Conservation (phyloP, 2,329 filamentous ascomycete genomes). For the Diaporthe humulicola region DNA sequence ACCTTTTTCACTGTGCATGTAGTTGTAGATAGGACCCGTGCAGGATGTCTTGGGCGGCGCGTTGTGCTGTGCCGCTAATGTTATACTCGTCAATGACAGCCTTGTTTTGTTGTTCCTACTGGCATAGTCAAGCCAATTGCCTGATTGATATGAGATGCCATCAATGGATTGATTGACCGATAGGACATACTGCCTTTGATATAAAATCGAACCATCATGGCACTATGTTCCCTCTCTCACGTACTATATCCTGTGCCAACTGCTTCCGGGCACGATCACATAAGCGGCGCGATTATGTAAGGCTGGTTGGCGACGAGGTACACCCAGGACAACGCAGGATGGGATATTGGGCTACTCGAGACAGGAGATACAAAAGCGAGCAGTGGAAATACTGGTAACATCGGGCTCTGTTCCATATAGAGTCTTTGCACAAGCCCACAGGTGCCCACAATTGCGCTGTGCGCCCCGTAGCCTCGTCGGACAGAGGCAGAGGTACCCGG, state of each 20-base stretch:
- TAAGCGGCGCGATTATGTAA: constrained; percentile 29
- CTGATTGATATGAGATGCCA: not conserved
- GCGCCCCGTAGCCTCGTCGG: constrained; percentile 12
- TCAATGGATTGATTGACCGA: not conserved
- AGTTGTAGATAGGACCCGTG: not conserved
- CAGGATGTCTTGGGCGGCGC: not conserved
- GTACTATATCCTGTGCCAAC: not conserved
- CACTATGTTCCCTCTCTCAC: not conserved
- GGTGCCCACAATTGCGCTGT: constrained; percentile 1
- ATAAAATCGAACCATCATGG: not conserved
- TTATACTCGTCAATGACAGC: not conserved
- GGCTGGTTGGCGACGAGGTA: not conserved
- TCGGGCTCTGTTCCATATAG: not conserved
- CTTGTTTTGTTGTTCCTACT: not conserved
- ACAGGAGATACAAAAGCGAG: not conserved
- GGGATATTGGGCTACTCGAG: not conserved
- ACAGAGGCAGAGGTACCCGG: constrained; percentile 33
- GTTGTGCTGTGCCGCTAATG: not conserved
- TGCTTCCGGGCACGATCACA: constrained; percentile 4
- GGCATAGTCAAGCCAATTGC: too few species aligned
- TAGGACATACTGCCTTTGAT: not conserved
- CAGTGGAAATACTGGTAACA: not conserved
- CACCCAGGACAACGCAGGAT: not conserved
- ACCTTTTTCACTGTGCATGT: not conserved
- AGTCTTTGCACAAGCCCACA: not conserved